Conservation (phyloP, 108 stramenopile genomes). For the Seminavis robusta region DNA sequence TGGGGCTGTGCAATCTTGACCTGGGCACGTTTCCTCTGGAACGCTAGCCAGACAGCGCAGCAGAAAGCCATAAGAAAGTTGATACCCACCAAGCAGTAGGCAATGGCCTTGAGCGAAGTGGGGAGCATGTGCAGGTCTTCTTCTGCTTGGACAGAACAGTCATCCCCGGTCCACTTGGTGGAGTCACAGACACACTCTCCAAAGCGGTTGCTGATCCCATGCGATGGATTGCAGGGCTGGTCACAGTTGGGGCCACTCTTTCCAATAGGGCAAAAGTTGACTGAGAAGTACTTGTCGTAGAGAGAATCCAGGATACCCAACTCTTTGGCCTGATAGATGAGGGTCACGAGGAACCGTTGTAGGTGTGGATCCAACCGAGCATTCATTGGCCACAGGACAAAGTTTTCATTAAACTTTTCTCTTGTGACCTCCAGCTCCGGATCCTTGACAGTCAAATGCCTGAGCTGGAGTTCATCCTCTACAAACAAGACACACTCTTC, state of each 20-base stretch:
- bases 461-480: background rate
- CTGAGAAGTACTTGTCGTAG: conserved; percentile 5
- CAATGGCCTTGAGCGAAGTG: background rate
- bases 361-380: background rate
- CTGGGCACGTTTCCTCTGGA: background rate
- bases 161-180: too few relatives aligned
- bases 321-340: background rate
- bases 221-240: conserved; percentile 8
- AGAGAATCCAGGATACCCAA: conserved; percentile 3
- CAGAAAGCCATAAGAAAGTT: background rate
- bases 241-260: conserved; percentile 10
- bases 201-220: background rate
- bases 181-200: conserved; percentile 13
- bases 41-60: conserved; percentile 2
- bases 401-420: background rate
- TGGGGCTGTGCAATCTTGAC: conserved; percentile 4
- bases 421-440: background rate
- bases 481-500: background rate
- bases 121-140: background rate
- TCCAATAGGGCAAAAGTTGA: conserved; percentile 12
- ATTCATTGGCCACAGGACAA: background rate
- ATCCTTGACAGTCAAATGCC: background rate
- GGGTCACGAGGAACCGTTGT: conserved; percentile 2
- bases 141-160: conserved; percentile 3
- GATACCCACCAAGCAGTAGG: conserved; percentile 1